phyloP scores from a whole-genome alignment of 306 rosid species.

The Prunus dulcis region DNA sequence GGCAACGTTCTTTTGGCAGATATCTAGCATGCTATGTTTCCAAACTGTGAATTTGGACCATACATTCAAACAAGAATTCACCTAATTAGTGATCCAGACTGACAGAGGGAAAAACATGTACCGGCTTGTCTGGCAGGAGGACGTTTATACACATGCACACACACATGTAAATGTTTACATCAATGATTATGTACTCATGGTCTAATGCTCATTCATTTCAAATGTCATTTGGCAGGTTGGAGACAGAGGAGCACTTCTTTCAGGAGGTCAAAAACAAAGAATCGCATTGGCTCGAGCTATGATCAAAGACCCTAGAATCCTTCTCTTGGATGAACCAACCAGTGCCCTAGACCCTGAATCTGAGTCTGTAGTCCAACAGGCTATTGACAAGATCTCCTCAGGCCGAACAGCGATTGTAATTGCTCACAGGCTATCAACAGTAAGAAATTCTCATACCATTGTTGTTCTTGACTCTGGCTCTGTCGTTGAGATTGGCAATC shows the following conservation, averaged over 20 bases:
- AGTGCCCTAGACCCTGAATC: constrained; percentile 89
- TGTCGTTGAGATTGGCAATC: constrained; percentile 71
- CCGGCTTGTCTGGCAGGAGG: background rate
- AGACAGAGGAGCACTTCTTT: constrained; percentile 73
- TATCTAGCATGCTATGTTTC: background rate
- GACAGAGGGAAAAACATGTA: background rate
- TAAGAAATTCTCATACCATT: constrained; percentile 61
- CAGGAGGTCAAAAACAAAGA: constrained; percentile 95
- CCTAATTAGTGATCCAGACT: background rate
- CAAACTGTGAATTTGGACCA: background rate
- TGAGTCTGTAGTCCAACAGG: constrained; percentile 65
- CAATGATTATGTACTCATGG: background rate
- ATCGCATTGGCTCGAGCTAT: constrained; percentile 88
- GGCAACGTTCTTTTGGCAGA: background rate
- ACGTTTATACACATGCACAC: background rate
- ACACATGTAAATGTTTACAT: background rate
- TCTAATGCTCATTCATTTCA: constrained; percentile 2
- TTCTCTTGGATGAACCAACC: constrained; percentile 90
- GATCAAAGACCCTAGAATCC: constrained; percentile 76
- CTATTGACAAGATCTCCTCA: constrained; percentile 74
- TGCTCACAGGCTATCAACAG: constrained; percentile 86
- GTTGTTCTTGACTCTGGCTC: constrained; percentile 76
- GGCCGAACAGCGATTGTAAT: constrained; percentile 79
- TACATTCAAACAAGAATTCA: background rate
- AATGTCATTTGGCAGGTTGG: constrained; percentile 60